Base-by-base conservation (phyloP, 768 basidiomycete species). In the Tylopilus sp. region DNA sequence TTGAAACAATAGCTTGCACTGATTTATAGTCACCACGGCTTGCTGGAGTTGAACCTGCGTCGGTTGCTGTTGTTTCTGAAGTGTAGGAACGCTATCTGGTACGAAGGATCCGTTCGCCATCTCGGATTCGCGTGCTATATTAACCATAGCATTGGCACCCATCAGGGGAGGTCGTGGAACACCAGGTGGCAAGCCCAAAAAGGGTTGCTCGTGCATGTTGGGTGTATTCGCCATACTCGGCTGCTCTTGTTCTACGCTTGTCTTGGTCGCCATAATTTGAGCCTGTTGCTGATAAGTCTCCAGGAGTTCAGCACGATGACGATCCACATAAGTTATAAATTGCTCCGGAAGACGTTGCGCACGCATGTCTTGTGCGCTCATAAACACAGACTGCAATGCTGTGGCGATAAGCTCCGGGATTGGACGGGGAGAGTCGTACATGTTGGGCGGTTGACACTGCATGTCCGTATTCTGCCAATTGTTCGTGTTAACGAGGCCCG, bases 271-370 rank as follows among this genome's bases (percentile, higher is more conserved):
- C 4, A 52, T 10, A 6, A 57, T 8, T n/a, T 61, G 59, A 2
- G 42, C 17, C 18, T 66, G 69, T 40, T 72, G n/a, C n/a, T n/a
- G 71, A 31, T 59, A 65, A 31, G 58, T 25, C 45, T 53, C 68
- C 49, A 49, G 52, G 46, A 54, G 69, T 52, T 57, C 55, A 5
- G 58, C 1, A 36, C 86, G 80, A 57, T 85, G 63, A 3, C 57
- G 56, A 58, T 89, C 87, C 33, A 88, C 79, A 51, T 79, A 73
- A 28, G 67, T 52, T 41, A 90, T 82, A 48, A 80, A 65, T 42
- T 71, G 56, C 20, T 81, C 80, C 6, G 72, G 68, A 8, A 86
- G 65, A 13, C 75, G 74, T 38, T 72, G 75, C 12, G 69, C 69
- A 11, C 79, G 80, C 52, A 90, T 75, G 39, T 87, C 82, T 5